These are phyloP conservation scores for Pyricularia sp. DNA, from an alignment of 2,329 filamentous ascomycete species.

Conservation along the genomic window DNA sequence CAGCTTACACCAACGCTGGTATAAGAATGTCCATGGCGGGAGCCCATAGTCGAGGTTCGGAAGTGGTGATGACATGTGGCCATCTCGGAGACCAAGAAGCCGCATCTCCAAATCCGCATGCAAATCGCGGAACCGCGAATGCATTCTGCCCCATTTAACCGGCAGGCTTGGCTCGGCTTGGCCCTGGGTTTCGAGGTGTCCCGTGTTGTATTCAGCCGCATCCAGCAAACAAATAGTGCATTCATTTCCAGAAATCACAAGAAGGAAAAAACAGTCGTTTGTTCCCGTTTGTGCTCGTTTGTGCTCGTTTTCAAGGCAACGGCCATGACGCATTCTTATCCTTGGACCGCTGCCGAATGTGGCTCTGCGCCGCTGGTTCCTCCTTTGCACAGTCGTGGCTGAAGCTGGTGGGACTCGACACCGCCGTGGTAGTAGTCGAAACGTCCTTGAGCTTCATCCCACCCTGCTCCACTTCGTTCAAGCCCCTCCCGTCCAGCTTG, in stretches of 20 bases:
- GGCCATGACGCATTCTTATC: neutral
- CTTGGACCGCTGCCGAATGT: neutral
- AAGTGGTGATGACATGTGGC: neutral
- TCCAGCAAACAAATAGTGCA: neutral
- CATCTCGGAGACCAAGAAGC: constrained; percentile 3
- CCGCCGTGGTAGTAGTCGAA: neutral
- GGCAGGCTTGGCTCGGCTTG: neutral
- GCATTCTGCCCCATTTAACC: neutral
- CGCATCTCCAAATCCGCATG: constrained; percentile 2
- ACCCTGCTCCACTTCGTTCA: neutral
- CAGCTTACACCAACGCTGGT: neutral
- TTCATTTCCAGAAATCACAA: neutral
- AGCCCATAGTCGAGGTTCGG: neutral
- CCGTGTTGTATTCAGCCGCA: neutral
- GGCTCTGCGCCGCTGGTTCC: neutral
- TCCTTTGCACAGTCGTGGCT: neutral
- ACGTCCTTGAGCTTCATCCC: neutral
- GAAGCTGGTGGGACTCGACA: neutral
- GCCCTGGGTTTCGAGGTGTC: neutral
- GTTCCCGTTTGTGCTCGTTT: no score
- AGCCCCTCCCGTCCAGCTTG: neutral
- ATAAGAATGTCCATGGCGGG: neutral
- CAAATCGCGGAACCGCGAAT: neutral
- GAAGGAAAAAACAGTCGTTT: neutral
- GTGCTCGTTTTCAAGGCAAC: neutral